A percentile compares a stretch with the other conserved stretches of the same genome.
These are phyloP conservation scores for Mortierella hygrophila DNA, from an alignment of 192 early-diverging fungal genomes.

Conservation along the genomic window DNA sequence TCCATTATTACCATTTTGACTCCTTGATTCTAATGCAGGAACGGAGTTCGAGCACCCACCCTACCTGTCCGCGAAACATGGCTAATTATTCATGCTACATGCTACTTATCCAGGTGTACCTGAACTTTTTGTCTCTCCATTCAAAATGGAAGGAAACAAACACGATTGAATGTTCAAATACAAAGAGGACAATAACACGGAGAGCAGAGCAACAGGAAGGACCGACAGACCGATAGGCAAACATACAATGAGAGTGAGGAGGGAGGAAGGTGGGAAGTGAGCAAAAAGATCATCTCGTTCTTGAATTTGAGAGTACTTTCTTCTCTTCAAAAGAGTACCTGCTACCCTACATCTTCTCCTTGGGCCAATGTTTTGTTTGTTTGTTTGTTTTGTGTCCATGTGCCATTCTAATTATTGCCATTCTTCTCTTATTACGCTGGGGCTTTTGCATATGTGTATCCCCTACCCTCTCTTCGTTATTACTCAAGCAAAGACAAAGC, in stretches of 20 bases:
- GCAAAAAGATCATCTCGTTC: conserved; percentile 5
- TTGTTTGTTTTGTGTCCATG: background rate
- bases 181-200: background rate
- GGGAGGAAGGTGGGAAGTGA: background rate
- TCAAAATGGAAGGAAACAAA: background rate
- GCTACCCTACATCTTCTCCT: background rate
- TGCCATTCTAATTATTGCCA: background rate
- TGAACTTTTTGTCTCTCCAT: background rate
- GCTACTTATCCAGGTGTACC: no score
- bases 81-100: no score
- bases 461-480: background rate
- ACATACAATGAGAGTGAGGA: background rate
- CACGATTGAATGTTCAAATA: background rate
- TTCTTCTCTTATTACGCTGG: background rate
- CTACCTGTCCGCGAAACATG: background rate
- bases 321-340: background rate
- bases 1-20: background rate
- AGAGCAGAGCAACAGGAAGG: background rate
- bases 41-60: background rate
- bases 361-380: background rate
- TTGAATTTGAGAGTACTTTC: background rate
- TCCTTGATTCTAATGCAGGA: background rate
- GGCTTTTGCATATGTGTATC: background rate
- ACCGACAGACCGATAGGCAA: background rate
- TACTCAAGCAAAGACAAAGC: background rate